Conservation (phyloP, 176 grass and related monocot genomes). For the Cenchrus americanus region DNA sequence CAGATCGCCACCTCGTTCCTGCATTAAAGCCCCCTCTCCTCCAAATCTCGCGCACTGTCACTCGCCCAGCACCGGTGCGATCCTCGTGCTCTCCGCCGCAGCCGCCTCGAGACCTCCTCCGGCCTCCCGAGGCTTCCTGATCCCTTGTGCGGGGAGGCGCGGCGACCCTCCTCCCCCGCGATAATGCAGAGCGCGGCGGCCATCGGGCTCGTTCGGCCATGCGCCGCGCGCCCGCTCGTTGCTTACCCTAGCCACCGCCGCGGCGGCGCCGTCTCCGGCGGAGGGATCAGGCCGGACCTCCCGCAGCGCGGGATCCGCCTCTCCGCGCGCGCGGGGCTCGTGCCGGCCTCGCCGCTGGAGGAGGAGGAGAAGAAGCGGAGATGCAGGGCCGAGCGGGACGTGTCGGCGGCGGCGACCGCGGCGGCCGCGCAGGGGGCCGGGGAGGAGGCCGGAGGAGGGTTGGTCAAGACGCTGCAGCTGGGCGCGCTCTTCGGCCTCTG, state of each 20-base stretch:
- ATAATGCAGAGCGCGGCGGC: slow-evolving; percentile 59
- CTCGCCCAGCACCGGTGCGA: background rate
- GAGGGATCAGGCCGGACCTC: background rate
- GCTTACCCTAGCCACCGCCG: slow-evolving; percentile 11
- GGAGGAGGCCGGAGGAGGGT: slow-evolving; percentile 30
- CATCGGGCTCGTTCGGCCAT: slow-evolving; percentile 50
- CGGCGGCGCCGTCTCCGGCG: background rate
- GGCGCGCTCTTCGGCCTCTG: slow-evolving; percentile 71
- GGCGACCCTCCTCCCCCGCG: background rate
- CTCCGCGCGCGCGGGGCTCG: slow-evolving; percentile 41
- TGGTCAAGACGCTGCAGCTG: slow-evolving; percentile 60
- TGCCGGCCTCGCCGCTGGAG: slow-evolving; percentile 36
- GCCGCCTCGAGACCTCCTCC: slow-evolving; percentile 39
- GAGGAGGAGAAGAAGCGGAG: slow-evolving; percentile 4
- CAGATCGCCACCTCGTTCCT: slow-evolving; percentile 6
- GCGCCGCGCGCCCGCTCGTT: slow-evolving; percentile 27
- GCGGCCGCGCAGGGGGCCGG: background rate
- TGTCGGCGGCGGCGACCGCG: background rate
- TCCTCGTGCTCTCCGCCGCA: slow-evolving; percentile 53
- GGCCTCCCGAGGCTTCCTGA: background rate
- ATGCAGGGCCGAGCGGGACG: background rate
- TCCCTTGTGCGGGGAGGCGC: background rate
- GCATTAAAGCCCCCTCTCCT: slow-evolving; percentile 8
- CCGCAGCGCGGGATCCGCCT: slow-evolving; percentile 15
- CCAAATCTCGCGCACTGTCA: slow-evolving; percentile 4